Evolutionary conservation across 2,329 filamentous ascomycete species (phyloP).

Genomic region (Nemania abortiva): DNA sequence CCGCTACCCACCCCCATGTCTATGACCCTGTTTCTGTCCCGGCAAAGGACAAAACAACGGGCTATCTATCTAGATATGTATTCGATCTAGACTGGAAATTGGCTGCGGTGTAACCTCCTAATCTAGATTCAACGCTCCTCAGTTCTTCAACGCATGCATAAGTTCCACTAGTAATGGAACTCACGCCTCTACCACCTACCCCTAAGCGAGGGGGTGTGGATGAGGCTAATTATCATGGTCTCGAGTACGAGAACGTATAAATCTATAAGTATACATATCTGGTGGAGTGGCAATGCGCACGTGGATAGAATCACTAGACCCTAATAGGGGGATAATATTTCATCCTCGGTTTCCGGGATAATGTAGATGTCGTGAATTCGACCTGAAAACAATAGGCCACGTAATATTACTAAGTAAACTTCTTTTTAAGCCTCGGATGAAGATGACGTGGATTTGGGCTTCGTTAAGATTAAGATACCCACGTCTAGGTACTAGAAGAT

Average conservation of each 20-base stretch:
- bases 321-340: neutral
- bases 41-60: conserved; percentile 1
- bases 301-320: neutral
- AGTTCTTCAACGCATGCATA: neutral
- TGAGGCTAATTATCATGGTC: neutral
- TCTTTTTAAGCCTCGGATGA: neutral
- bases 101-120: neutral
- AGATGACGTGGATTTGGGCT: neutral
- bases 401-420: neutral
- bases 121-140: neutral
- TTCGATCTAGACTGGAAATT: conserved; percentile 2
- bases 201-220: neutral
- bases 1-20: neutral
- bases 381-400: neutral
- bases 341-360: neutral
- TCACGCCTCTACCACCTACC: neutral
- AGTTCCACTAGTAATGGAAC: neutral
- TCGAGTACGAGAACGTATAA: neutral
- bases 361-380: conserved; percentile 1
- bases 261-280: neutral
- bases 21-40: conserved; percentile 1
- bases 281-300: conserved; percentile 10
- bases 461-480: neutral
- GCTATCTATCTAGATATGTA: neutral
- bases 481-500: neutral